phyloP scores from a whole-genome alignment of 2,329 filamentous ascomycete species.

The Hypocreales sp. region DNA sequence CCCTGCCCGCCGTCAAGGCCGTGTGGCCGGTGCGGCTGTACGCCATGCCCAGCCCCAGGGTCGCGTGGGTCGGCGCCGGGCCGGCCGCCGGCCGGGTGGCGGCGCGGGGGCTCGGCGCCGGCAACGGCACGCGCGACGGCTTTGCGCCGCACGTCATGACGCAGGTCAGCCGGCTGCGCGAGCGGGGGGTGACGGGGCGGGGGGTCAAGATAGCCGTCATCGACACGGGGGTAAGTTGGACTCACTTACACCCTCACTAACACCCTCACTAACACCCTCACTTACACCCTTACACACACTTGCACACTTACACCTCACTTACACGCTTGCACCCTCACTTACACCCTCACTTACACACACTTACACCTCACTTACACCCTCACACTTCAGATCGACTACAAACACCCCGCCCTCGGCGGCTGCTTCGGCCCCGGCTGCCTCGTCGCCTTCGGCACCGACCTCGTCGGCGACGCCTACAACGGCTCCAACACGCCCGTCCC shows the following conservation, averaged over 20 bases:
- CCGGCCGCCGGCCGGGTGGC: conserved; percentile 8
- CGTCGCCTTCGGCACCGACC: conserved; percentile 39
- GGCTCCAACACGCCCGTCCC: conserved; percentile 24
- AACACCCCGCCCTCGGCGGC: conserved; percentile 46
- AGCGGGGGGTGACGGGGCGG: conserved; percentile 30
- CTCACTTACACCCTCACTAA: neutral
- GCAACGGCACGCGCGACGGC: conserved; percentile 14
- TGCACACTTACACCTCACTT: neutral
- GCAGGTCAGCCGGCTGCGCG: conserved; percentile 36
- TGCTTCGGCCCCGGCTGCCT: conserved; percentile 46
- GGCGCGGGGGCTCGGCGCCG: conserved; percentile 6
- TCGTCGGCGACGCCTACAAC: conserved; percentile 38
- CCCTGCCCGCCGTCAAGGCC: conserved; percentile 28
- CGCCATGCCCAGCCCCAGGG: conserved; percentile 25
- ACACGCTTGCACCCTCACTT: neutral
- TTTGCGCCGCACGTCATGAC: conserved; percentile 40
- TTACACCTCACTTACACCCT: neutral
- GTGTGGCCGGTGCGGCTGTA: conserved; percentile 32
- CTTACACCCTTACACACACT: neutral
- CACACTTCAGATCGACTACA: conserved; percentile 44
- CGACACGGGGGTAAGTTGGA: conserved; percentile 34
- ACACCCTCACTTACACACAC: neutral
- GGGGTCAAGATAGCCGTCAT: conserved; percentile 38
- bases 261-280: neutral
- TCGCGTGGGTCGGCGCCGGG: conserved; percentile 26